Evolutionary conservation across 2,329 filamentous ascomycete genomes (phyloP), one percentile per base, ranked within the genome.

Genomic region (Fusarium albosuccineum): DNA sequence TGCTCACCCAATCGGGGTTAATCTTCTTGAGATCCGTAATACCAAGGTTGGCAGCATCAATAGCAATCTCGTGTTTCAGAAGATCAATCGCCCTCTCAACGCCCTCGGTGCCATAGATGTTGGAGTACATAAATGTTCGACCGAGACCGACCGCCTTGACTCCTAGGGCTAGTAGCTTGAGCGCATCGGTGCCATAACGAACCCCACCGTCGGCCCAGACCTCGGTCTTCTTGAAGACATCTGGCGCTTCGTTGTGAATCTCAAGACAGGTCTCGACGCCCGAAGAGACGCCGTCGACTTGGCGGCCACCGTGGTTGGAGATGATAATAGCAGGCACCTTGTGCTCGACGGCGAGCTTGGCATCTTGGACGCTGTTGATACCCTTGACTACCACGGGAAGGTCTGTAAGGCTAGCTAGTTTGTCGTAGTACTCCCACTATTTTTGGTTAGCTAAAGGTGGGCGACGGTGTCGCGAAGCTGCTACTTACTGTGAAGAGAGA

Each of bases 21-120:
- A 46, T 46, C 44, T 46, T 46, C 44, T 46, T 46, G 27, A 46
- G 16, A 5, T 46, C 44, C 13, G 44, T 29, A 33, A 46, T 11
- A 11, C 44, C 44, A 46, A 46, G 44, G 30, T n/a, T 30, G 30
- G 44, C 44, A 17, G 29, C 44, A 9, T 27, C 29, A 33, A 29
- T 16, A 2, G 44, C 30, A 7, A 46, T 46, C 27, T 46, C 44
- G 8, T 10, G 29, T 3, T 33, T 46, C 5, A 46, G 8, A 16
- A 46, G n/a, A 13, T 2, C 30, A 3, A n/a, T 27, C 8, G 44
- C 29, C n/a, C 27, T n/a, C 16, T 27, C n/a, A 14, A 46, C 44
- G 16, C 44, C 44, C 13, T 46, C 44, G 5, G n/a, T 5, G 6
- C 29, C 44, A 4, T 46, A 46, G 17, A 46, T 7, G 30, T 46